Evolutionary conservation across 2,329 filamentous ascomycete genomes (phyloP), one percentile per base, ranked within the genome.

Genomic region (Zymoseptoria ardabiliae): DNA sequence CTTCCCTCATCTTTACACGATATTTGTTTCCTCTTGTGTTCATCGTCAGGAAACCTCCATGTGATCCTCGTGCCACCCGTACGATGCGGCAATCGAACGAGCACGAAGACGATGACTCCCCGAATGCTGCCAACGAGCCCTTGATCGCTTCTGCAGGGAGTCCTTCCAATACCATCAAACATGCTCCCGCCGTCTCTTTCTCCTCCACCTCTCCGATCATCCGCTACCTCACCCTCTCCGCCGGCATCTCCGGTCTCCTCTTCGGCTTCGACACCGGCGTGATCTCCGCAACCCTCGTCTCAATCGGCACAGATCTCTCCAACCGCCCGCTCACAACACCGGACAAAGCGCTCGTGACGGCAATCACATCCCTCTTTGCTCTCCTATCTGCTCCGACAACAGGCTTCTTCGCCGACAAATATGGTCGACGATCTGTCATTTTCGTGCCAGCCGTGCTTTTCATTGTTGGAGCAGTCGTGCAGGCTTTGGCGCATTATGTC

Each of bases 181-280:
- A 45, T 45, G 35, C 35, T 17, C 13, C 35, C 3, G 17, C 17
- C 73, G 0, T 70, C 72, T 0, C 50, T 57, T 7, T 84, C 52
- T 59, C 58, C 48, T 58, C 50, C 50, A 54, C 61, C 41, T 58
- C 56, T 6, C 65, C 62, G 19, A 54, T 85, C 58, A 79, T 84
- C 48, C 84, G 80, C 79, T 73, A 75, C 3, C 71, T 85, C 55
- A 84, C 82, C 0, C 74, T 83, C 51, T 80, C 82, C 21, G 83
- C 83, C 6, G 81, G 82, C 3, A 77, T 85, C 13, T 81, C 78
- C 55, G 83, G 83, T 2, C 71, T 85, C 13, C 71, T 86, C 17
- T 86, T 86, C 72, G 83, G 83, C 58, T 86, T 84, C 68, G 83
- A 86, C 66, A 85, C 83, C 41, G 83, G 83, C 41, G 82, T 85